Conservation (phyloP, 2,329 filamentous ascomycete genomes). For the Ascochyta rabiei region DNA sequence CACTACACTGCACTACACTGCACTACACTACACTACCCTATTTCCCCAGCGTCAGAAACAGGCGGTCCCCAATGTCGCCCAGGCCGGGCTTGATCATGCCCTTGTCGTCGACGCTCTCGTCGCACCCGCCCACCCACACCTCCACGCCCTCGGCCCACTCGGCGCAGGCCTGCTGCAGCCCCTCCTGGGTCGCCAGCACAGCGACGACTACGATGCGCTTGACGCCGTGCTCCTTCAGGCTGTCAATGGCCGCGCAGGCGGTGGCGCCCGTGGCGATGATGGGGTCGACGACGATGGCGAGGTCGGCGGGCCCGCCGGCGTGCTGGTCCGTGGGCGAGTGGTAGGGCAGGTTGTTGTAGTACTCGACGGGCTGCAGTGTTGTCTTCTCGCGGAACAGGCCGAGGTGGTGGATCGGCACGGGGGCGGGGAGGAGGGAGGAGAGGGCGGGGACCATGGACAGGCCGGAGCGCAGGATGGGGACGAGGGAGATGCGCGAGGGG, state of each 20-base stretch:
- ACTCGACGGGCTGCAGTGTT: constrained; percentile 88
- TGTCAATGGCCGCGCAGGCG: constrained; percentile 86
- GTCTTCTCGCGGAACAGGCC: constrained; percentile 91
- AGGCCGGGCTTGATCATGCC: constrained; percentile 92
- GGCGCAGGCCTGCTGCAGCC: constrained; percentile 72
- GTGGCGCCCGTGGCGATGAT: constrained; percentile 94
- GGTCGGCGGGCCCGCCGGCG: constrained; percentile 52
- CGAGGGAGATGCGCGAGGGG: constrained; percentile 74
- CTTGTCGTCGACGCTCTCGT: constrained; percentile 72
- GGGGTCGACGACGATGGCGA: constrained; percentile 88
- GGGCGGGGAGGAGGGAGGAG: constrained; percentile 77
- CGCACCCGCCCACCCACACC: constrained; percentile 83
- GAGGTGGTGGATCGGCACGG: constrained; percentile 88
- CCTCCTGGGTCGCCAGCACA: constrained; percentile 74
- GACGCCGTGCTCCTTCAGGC: constrained; percentile 90
- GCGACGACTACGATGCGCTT: constrained; percentile 76
- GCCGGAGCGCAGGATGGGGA: constrained; percentile 92
- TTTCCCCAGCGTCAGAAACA: constrained; percentile 90
- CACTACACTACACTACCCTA: no score
- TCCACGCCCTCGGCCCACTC: constrained; percentile 81
- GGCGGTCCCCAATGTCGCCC: constrained; percentile 86
- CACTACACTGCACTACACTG: no score
- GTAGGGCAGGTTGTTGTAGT: constrained; percentile 96
- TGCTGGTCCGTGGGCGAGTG: constrained; percentile 60
- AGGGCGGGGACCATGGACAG: constrained; percentile 90